These are phyloP conservation scores for Talaromyces marneffei DNA, from an alignment of 2,329 filamentous ascomycete species.

Conservation along the genomic window DNA sequence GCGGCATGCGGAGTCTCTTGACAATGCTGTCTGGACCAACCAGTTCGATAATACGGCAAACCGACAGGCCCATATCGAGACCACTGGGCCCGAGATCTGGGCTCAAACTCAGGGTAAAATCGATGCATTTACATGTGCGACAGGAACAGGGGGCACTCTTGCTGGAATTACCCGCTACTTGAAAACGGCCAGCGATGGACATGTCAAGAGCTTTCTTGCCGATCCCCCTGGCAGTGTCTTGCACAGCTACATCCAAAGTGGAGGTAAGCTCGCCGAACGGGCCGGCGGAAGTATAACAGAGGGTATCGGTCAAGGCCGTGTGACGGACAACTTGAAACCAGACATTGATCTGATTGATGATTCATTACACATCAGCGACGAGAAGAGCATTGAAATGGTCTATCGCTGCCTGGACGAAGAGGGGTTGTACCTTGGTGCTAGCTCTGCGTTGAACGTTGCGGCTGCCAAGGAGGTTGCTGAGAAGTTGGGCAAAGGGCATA, in stretches of 20 bases:
- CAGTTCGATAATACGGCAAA: constrained; percentile 98
- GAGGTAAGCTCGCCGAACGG: constrained; percentile 76
- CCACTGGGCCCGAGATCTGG: constrained; percentile 97
- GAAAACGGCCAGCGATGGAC: constrained; percentile 72
- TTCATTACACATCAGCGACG: constrained; percentile 76
- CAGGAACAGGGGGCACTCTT: constrained; percentile 85
- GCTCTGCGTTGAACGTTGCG: constrained; percentile 88
- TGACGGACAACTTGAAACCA: constrained; percentile 88
- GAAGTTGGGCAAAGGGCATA: constrained; percentile 80
- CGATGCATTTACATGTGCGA: constrained; percentile 93
- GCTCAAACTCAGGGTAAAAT: constrained; percentile 77
- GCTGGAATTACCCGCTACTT: constrained; percentile 84
- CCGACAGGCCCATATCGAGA: constrained; percentile 88
- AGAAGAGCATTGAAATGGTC: constrained; percentile 96
- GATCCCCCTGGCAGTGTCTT: constrained; percentile 92
- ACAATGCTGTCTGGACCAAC: constrained; percentile 96
- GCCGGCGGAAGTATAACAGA: constrained; percentile 88
- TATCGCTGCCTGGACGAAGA: constrained; percentile 95
- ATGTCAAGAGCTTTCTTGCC: constrained; percentile 81
- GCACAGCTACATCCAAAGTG: constrained; percentile 82
- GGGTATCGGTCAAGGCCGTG: constrained; percentile 90
- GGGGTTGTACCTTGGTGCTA: constrained; percentile 89
- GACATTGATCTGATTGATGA: constrained; percentile 82
- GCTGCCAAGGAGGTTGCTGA: constrained; percentile 91
- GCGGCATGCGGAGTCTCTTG: constrained; percentile 76